These are phyloP conservation scores for Calonectria pteridis DNA, from an alignment of 2,329 filamentous ascomycete species.

Conservation along the genomic window DNA sequence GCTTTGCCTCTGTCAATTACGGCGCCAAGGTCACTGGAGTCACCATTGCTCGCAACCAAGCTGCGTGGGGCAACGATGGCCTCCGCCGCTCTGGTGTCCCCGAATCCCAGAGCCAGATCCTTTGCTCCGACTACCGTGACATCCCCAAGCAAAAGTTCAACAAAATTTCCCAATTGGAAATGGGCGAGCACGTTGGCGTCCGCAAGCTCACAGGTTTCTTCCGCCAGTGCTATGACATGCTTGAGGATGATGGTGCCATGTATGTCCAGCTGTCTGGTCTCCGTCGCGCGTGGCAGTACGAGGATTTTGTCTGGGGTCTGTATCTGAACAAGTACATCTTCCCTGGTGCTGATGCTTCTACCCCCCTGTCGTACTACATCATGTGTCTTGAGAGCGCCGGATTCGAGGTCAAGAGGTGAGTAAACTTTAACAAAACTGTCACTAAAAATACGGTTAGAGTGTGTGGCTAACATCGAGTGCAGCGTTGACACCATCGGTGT, in stretches of 20 bases:
- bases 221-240: conserved; percentile 91
- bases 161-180: conserved; percentile 97
- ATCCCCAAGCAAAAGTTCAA: conserved; percentile 87
- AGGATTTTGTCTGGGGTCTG: conserved; percentile 96
- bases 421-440: no score
- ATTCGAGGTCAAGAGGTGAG: conserved; percentile 76
- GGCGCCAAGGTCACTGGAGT: conserved; percentile 88
- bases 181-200: conserved; percentile 98
- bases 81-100: conserved; percentile 84
- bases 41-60: conserved; percentile 95
- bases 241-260: conserved; percentile 95
- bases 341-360: conserved; percentile 95
- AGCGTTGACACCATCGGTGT: conserved; percentile 91
- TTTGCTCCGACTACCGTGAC: conserved; percentile 98
- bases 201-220: conserved; percentile 86
- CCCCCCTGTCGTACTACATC: conserved; percentile 88
- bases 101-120: conserved; percentile 89
- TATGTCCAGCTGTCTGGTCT: conserved; percentile 96
- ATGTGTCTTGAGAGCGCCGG: conserved; percentile 81
- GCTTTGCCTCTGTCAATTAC: conserved; percentile 93
- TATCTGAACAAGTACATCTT: conserved; percentile 99
- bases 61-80: conserved; percentile 93
- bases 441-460: no score
- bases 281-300: conserved; percentile 95
- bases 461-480: conserved; percentile 47